Base-by-base conservation (phyloP, 345 rosid species). In the Orychophragmus violaceus region DNA sequence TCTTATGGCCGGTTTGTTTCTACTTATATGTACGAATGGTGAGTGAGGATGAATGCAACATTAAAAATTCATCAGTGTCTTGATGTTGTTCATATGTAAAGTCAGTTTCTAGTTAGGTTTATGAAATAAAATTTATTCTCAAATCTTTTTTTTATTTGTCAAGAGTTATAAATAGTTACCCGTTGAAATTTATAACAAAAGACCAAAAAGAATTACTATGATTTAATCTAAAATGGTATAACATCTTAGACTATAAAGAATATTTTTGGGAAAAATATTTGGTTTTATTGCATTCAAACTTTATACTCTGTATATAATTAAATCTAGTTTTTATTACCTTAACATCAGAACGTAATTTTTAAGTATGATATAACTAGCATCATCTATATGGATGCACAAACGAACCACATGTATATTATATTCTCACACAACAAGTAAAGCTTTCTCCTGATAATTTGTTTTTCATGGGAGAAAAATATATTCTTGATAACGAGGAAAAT, bases 401-500 rank as follows among this genome's bases (percentile, higher is more conserved):
- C 35, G 44, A 22, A 23, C 33, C 17, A 41, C 32, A 30, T 32
- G n/a, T 18, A 55, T 42, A 45, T 22, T 48, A 21, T 55, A 45
- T 67, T 45, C 3, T 19, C 19, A 37, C 23, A 48, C 23, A 48
- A 17, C 42, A 50, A 59, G 24, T 14, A 51, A 69, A 36, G 2
- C 7, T 4, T 13, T 36, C 30, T n/a, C 46, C 46, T 58, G 30
- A 36, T 36, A 22, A 12, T 30, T 5, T 21, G 10, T 8, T 41
- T 23, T 33, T 48, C 66, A 50, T 65, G 29, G 60, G 46, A 58
- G 37, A 64, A 57, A 72, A 29, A 30, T 65, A 65, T 30, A 65
- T 65, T 64, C 54, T 64, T 66, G 25, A 59, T 32, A 66, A 66
- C 62, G 62, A 49, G 48, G 29, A 74, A 50, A 18, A 56, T 13